phyloP scores from a whole-genome alignment of 2,329 filamentous ascomycete species.

The Davidsoniella neocaledoniae region DNA sequence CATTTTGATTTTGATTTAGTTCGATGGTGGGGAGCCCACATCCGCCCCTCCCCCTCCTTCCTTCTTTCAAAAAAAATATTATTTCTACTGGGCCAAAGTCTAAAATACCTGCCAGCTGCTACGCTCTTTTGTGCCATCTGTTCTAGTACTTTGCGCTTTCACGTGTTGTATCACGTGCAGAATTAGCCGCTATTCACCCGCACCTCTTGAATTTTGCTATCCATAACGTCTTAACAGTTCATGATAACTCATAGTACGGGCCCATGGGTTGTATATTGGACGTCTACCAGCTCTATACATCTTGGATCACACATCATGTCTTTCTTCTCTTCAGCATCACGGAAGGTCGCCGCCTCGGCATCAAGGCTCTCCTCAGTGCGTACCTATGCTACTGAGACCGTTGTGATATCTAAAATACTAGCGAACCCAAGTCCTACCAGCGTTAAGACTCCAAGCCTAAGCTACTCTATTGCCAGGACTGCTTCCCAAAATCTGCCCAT shows the following conservation, averaged over 20 bases:
- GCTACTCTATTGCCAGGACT: constrained; percentile 60
- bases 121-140: no score
- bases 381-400: constrained; percentile 13
- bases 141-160: no score
- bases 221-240: no score
- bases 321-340: neutral
- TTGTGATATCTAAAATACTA: constrained; percentile 10
- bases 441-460: constrained; percentile 22
- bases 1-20: neutral
- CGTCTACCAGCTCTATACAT: no score
- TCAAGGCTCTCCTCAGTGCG: constrained; percentile 12
- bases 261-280: no score
- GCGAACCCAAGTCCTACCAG: constrained; percentile 13
- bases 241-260: no score
- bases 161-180: no score
- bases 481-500: constrained; percentile 54
- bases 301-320: neutral
- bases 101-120: no score
- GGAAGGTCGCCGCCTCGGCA: constrained; percentile 3
- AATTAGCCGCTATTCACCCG: no score
- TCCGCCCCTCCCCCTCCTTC: neutral
- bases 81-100: no score
- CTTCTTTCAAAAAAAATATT: no score
- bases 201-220: no score
- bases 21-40: neutral